Conservation (phyloP, 2,329 filamentous ascomycete species). For the Periconia sp. region DNA sequence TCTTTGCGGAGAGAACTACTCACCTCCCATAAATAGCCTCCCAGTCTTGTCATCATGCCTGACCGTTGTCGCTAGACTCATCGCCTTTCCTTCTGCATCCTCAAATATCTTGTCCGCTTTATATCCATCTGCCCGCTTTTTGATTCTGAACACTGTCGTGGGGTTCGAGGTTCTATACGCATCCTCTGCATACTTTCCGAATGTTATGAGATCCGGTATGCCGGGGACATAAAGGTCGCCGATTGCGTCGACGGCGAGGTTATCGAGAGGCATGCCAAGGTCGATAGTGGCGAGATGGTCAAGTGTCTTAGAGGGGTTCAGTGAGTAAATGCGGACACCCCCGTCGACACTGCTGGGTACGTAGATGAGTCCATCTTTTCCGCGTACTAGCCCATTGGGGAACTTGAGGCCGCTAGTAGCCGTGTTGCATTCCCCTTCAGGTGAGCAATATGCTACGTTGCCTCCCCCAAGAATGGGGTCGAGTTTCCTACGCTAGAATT, state of each 20-base stretch:
- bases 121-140: constrained; percentile 21
- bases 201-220: constrained; percentile 20
- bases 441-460: constrained; percentile 31
- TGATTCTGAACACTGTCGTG: constrained; percentile 27
- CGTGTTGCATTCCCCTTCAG: constrained; percentile 21
- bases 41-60: constrained; percentile 34
- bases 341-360: constrained; percentile 33
- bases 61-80: constrained; percentile 31
- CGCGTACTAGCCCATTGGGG: constrained; percentile 33
- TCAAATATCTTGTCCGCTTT: constrained; percentile 34
- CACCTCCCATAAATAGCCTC: constrained; percentile 31
- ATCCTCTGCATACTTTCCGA: constrained; percentile 17
- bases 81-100: constrained; percentile 25
- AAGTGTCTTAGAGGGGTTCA: constrained; percentile 23
- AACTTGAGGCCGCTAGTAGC: constrained; percentile 32
- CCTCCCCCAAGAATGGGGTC: constrained; percentile 35
- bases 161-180: constrained; percentile 21
- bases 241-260: constrained; percentile 30
- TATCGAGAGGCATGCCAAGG: constrained; percentile 35
- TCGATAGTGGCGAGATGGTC: constrained; percentile 26
- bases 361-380: constrained; percentile 32
- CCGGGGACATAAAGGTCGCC: constrained; percentile 34
- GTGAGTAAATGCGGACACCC: constrained; percentile 25
- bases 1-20: too few relatives aligned
- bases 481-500: constrained; percentile 18